Conservation (phyloP, 2,329 filamentous ascomycete genomes). For the Venturia asperata region DNA sequence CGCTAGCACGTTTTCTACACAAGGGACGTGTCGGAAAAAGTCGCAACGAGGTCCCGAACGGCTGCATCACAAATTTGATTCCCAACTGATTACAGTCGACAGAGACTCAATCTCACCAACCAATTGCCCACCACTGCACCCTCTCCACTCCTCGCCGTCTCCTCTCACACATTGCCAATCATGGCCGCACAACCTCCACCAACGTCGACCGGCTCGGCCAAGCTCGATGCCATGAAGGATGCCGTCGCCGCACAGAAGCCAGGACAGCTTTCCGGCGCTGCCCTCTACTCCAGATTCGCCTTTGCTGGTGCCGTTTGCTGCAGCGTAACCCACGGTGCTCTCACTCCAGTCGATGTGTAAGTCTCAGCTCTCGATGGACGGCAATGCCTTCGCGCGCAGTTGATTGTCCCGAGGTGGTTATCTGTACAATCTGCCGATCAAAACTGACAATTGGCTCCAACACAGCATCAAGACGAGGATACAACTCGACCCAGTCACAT, state of each 20-base stretch:
- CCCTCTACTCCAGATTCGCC: conserved; percentile 91
- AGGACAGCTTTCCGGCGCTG: conserved; percentile 54
- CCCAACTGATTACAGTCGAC: background rate
- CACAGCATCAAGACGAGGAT: conserved; percentile 87
- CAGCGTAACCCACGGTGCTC: conserved; percentile 90
- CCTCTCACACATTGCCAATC: conserved; percentile 22
- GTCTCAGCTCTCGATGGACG: conserved; percentile 36
- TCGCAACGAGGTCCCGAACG: background rate
- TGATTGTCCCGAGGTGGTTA: background rate
- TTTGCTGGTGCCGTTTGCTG: conserved; percentile 97
- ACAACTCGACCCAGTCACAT: conserved; percentile 82
- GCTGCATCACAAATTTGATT: background rate
- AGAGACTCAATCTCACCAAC: background rate
- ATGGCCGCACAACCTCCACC: conserved; percentile 41
- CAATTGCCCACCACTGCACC: background rate
- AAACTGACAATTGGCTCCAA: conserved; percentile 1
- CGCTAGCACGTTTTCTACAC: background rate
- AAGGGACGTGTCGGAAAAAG: too few species aligned
- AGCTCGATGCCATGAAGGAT: conserved; percentile 48
- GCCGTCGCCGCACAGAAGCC: conserved; percentile 40
- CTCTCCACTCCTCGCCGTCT: conserved; percentile 11
- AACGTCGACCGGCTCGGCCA: conserved; percentile 44
- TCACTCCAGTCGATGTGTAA: conserved; percentile 99
- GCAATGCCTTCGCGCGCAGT: background rate
- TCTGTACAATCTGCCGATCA: conserved; percentile 11